phyloP scores from a whole-genome alignment of 2,329 filamentous ascomycete genomes.

The Tolypocladium tropicale region DNA sequence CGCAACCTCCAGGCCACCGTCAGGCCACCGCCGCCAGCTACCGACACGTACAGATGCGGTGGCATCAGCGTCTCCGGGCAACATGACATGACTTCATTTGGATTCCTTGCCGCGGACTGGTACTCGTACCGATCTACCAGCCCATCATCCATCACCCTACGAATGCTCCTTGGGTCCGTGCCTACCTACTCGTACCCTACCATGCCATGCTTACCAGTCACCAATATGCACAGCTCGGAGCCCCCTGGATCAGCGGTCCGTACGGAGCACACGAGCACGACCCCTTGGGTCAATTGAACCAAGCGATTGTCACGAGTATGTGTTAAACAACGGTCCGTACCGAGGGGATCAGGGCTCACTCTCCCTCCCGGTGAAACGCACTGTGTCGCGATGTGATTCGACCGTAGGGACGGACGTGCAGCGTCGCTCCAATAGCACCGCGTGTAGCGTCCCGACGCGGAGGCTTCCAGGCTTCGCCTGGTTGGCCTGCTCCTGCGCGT shows the following conservation, averaged over 20 bases:
- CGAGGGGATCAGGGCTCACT: neutral
- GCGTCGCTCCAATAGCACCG: neutral
- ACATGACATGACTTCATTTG: neutral
- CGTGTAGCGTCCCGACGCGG: neutral
- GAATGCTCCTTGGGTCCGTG: no score
- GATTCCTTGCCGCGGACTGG: neutral
- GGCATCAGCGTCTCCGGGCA: neutral
- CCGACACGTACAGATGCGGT: neutral
- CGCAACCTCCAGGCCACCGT: neutral
- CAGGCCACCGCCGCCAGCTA: neutral
- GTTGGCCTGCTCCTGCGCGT: neutral
- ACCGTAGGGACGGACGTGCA: neutral
- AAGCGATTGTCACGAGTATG: no score
- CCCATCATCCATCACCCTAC: no score
- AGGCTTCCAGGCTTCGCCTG: neutral
- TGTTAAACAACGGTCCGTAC: no score
- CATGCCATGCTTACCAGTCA: no score
- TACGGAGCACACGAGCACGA: neutral
- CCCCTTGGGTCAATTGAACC: neutral
- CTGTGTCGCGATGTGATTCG: neutral
- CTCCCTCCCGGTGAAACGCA: slow-evolving; percentile 1
- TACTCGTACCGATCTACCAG: no score
- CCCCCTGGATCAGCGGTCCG: neutral
- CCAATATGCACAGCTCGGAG: no score
- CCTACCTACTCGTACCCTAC: no score